Conservation (phyloP, 2,329 filamentous ascomycete genomes). For the Fusarium sterilihyphosum region DNA sequence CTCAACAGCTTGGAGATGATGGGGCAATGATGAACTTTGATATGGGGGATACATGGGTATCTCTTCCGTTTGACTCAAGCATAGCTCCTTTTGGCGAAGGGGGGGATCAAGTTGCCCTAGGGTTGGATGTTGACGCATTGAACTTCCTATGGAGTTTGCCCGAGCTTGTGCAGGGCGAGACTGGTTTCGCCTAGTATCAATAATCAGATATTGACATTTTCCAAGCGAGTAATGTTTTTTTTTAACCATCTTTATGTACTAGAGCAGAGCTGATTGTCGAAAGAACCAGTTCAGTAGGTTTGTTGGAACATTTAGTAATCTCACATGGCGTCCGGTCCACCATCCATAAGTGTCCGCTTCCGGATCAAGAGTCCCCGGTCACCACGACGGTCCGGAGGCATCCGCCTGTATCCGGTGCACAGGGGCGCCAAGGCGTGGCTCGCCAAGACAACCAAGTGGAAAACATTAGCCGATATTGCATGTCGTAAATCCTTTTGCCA, state of each 20-base stretch:
- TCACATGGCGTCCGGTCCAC: neutral
- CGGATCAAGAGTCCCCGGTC: neutral
- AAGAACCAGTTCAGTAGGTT: accelerated
- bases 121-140: slow-evolving; percentile 20
- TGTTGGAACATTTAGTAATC: neutral
- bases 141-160: slow-evolving; percentile 28
- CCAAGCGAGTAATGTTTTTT: accelerated
- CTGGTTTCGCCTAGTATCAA: neutral
- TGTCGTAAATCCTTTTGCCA: neutral
- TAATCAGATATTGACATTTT: neutral
- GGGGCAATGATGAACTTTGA: neutral
- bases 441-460: neutral
- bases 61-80: slow-evolving; percentile 22
- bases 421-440: neutral
- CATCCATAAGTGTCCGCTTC: neutral
- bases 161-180: slow-evolving; percentile 3
- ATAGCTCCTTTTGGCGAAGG: slow-evolving; percentile 20
- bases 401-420: slow-evolving; percentile 8
- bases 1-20: neutral
- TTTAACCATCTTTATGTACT: neutral
- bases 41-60: slow-evolving; percentile 8
- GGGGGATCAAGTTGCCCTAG: slow-evolving; percentile 11
- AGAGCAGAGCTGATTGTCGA: neutral
- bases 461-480: neutral
- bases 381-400: slow-evolving; percentile 4